Evolutionary conservation across 371 early-diverging fungal genomes (phyloP).

Genomic region (Rhizopus sp.): DNA sequence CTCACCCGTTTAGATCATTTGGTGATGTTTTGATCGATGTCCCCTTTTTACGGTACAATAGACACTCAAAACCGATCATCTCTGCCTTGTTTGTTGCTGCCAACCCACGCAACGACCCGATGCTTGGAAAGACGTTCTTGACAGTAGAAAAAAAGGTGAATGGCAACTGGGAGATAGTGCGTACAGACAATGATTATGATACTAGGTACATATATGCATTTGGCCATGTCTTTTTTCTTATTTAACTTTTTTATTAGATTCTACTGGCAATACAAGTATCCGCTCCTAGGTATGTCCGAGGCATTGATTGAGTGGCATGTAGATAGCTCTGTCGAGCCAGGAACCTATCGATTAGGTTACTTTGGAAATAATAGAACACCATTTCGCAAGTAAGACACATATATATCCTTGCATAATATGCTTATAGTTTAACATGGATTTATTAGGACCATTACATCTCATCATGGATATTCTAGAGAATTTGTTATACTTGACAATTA

Average conservation of each 20-base stretch:
- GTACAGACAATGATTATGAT: conserved; percentile 51
- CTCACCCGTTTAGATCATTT: conserved; percentile 44
- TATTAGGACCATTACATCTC: conserved; percentile 16
- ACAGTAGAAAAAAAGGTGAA: conserved; percentile 50
- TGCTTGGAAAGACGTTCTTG: conserved; percentile 44
- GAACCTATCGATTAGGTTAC: conserved; percentile 40
- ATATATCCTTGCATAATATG: background rate
- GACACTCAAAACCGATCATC: conserved; percentile 3
- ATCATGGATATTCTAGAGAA: conserved; percentile 31
- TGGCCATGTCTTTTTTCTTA: background rate
- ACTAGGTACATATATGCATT: conserved; percentile 27
- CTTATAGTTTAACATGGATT: background rate
- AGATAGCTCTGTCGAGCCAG: conserved; percentile 20
- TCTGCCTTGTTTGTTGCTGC: conserved; percentile 57
- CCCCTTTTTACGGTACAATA: conserved; percentile 11
- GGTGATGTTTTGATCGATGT: conserved; percentile 52
- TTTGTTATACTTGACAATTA: conserved; percentile 13
- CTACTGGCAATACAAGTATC: conserved; percentile 32
- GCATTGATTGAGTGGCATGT: conserved; percentile 46
- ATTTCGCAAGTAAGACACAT: conserved; percentile 29
- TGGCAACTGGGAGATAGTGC: conserved; percentile 39
- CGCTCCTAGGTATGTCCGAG: conserved; percentile 36
- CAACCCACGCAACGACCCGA: conserved; percentile 62
- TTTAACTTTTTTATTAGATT: conserved; percentile 21
- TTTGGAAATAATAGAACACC: conserved; percentile 33